These are phyloP conservation scores for Cladosporium sp. DNA, from an alignment of 2,329 filamentous ascomycete species.

Conservation along the genomic window DNA sequence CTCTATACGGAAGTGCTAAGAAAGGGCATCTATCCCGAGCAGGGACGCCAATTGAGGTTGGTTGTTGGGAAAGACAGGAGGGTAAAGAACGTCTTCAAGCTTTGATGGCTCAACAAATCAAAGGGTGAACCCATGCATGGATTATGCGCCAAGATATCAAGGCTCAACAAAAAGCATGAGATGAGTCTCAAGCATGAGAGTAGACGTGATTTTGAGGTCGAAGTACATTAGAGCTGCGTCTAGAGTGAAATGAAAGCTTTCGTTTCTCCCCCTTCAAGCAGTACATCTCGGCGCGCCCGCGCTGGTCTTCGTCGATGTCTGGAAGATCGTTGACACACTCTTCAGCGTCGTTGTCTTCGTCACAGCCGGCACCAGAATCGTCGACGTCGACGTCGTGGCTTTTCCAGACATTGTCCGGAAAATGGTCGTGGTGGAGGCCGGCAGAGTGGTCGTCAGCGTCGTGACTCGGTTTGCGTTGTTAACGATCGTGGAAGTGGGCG, in stretches of 20 bases:
- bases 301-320: slow-evolving; percentile 17
- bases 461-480: slow-evolving; percentile 16
- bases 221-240: no score
- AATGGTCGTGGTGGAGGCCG: slow-evolving; percentile 14
- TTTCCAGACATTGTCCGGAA: slow-evolving; percentile 13
- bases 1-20: slow-evolving; percentile 47
- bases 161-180: no score
- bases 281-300: slow-evolving; percentile 16
- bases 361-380: slow-evolving; percentile 10
- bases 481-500: slow-evolving; percentile 11
- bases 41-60: slow-evolving; percentile 45
- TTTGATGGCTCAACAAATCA: slow-evolving; percentile 1
- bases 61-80: slow-evolving; percentile 43
- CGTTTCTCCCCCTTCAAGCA: neutral
- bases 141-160: no score
- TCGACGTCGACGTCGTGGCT: slow-evolving; percentile 10
- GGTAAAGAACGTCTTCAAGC: slow-evolving; percentile 28
- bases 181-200: no score
- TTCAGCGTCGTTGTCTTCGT: slow-evolving; percentile 19
- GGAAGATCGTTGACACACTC: slow-evolving; percentile 15
- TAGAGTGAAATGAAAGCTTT: no score
- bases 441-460: slow-evolving; percentile 21
- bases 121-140: no score
- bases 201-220: no score
- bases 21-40: slow-evolving; percentile 41